Conservation (phyloP, 345 rosid genomes). For the Populus deltoides region DNA sequence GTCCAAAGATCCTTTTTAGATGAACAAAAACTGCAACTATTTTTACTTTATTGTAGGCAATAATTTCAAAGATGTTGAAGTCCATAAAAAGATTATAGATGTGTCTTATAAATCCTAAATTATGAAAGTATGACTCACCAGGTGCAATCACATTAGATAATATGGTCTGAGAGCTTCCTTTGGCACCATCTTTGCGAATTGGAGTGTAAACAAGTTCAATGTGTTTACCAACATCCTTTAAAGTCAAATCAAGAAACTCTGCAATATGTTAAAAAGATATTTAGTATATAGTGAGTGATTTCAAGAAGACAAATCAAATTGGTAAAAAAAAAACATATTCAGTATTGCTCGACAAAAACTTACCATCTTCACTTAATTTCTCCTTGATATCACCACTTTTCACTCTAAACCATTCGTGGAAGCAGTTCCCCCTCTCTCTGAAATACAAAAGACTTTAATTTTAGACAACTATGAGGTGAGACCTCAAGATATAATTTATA, state of each 20-base stretch:
- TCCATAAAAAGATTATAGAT: neutral
- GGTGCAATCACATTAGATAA: constrained; percentile 63
- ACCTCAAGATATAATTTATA: too few species aligned
- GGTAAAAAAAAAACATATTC: neutral
- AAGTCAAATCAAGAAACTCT: constrained; percentile 80
- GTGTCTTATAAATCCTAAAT: neutral
- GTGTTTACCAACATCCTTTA: constrained; percentile 72
- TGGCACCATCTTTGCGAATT: constrained; percentile 74
- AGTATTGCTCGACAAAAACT: constrained; percentile 12
- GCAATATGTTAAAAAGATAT: constrained; percentile 21
- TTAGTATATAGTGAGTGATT: neutral
- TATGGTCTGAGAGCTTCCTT: constrained; percentile 66
- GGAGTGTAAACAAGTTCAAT: constrained; percentile 85
- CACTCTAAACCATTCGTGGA: constrained; percentile 80
- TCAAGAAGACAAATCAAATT: neutral
- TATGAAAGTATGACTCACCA: constrained; percentile 52
- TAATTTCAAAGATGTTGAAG: neutral
- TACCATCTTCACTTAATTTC: constrained; percentile 63
- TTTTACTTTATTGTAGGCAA: neutral
- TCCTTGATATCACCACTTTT: constrained; percentile 62
- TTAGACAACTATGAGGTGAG: neutral
- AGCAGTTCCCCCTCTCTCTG: constrained; percentile 82
- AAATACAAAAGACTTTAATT: constrained; percentile 14
- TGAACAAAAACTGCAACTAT: neutral
- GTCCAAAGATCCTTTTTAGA: neutral